phyloP scores from a whole-genome alignment of 352 stramenopile genomes.

The Blastocystis sp. region DNA sequence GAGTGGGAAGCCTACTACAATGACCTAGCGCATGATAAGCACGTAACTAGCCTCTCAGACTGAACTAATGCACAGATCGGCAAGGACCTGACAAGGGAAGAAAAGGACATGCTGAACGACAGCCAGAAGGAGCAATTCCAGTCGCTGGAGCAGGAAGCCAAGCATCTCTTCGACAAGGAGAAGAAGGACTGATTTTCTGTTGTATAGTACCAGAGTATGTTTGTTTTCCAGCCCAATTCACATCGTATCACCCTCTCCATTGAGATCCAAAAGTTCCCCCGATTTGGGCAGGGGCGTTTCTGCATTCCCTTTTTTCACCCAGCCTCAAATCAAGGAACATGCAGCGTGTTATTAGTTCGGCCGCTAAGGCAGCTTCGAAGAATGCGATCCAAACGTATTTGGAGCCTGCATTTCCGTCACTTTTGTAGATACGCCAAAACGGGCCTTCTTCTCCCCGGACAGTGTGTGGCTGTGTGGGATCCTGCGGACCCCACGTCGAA shows the following conservation, averaged over 20 bases:
- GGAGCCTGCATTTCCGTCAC: too few species aligned
- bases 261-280: not conserved
- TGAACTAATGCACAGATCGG: constrained; percentile 9
- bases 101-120: constrained; percentile 52
- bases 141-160: constrained; percentile 48
- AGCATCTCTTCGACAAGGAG: constrained; percentile 59
- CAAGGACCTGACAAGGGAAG: constrained; percentile 59
- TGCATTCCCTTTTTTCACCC: not conserved
- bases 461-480: constrained; percentile 38
- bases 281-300: not conserved
- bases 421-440: constrained; percentile 47
- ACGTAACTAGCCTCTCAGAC: not conserved
- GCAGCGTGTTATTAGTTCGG: constrained; percentile 65
- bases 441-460: constrained; percentile 31
- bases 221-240: not conserved
- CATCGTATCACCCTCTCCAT: not conserved
- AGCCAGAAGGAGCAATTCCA: constrained; percentile 55
- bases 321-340: constrained; percentile 24
- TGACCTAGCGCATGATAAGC: constrained; percentile 18
- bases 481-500: constrained; percentile 45
- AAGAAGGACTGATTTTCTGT: not conserved
- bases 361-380: constrained; percentile 46
- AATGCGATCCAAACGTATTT: constrained; percentile 44
- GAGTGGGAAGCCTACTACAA: constrained; percentile 68
- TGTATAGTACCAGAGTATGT: not conserved